Conservation (phyloP, 768 basidiomycete species). For the Suillus lakei region DNA sequence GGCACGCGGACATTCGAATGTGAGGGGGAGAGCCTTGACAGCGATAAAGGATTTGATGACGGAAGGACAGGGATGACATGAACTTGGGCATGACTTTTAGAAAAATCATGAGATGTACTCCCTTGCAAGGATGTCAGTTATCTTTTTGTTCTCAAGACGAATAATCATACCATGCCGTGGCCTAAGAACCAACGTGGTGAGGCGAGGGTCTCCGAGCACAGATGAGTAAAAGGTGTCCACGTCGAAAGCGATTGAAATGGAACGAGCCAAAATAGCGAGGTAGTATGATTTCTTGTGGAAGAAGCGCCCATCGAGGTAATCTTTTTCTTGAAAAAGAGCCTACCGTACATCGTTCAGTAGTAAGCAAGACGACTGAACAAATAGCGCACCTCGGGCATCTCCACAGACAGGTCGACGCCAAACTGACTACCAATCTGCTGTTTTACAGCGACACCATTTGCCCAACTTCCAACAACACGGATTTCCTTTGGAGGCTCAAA, state of each 20-base stretch:
- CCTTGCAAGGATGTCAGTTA: slow-evolving; percentile 42
- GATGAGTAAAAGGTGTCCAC: slow-evolving; percentile 70
- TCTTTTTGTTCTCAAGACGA: slow-evolving; percentile 32
- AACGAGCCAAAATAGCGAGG: slow-evolving; percentile 76
- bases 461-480: slow-evolving; percentile 85
- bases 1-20: slow-evolving; percentile 67
- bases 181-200: slow-evolving; percentile 65
- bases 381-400: slow-evolving; percentile 80
- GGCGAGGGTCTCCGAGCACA: slow-evolving; percentile 61
- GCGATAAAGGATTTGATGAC: slow-evolving; percentile 61
- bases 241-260: slow-evolving; percentile 50
- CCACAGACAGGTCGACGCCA: slow-evolving; percentile 79
- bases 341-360: slow-evolving; percentile 28
- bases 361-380: neutral
- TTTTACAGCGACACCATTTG: slow-evolving; percentile 75
- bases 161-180: slow-evolving; percentile 53
- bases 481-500: slow-evolving; percentile 82
- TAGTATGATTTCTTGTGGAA: slow-evolving; percentile 94
- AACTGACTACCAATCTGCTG: slow-evolving; percentile 67
- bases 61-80: slow-evolving; percentile 76
- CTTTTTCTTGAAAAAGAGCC: slow-evolving; percentile 94
- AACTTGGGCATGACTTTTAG: slow-evolving; percentile 71
- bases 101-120: slow-evolving; percentile 57
- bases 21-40: slow-evolving; percentile 72
- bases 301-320: slow-evolving; percentile 86